Evolutionary conservation across 1,284 basidiomycete genomes (phyloP).

Genomic region (Leccinum pachyderme): DNA sequence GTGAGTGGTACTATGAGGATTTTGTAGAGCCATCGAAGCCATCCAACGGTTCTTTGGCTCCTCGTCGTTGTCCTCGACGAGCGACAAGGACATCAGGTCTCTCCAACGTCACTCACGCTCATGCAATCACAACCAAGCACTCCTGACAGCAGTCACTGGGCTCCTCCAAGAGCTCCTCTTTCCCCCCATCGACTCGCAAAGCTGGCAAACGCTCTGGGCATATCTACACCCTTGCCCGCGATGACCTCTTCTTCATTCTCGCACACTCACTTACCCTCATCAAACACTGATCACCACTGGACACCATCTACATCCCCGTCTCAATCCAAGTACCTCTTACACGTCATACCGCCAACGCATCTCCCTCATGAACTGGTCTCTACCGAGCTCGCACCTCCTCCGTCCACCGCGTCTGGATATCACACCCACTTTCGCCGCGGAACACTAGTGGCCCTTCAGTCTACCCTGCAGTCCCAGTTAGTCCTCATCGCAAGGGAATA

Average conservation of each 20-base stretch:
- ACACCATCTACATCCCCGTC: conserved; percentile 47
- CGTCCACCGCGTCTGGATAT: conserved; percentile 64
- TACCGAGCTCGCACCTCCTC: conserved; percentile 48
- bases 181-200: conserved; percentile 74
- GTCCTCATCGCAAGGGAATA: conserved; percentile 85
- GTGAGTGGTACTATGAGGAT: conserved; percentile 16
- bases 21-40: conserved; percentile 3
- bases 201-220: conserved; percentile 78
- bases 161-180: conserved; percentile 64
- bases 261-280: conserved; percentile 29
- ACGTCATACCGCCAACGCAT: conserved; percentile 69
- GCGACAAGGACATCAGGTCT: not conserved
- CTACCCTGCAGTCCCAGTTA: conserved; percentile 70
- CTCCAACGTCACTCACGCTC: no score
- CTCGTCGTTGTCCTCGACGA: conserved; percentile 11
- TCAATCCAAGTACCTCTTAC: conserved; percentile 66
- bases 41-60: not conserved
- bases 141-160: conserved; percentile 38
- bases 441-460: conserved; percentile 68
- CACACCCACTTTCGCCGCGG: conserved; percentile 76
- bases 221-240: conserved; percentile 66
- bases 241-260: conserved; percentile 33
- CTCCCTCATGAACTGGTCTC: conserved; percentile 60
- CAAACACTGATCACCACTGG: conserved; percentile 42
- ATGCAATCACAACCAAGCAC: conserved; percentile 17